phyloP scores from a whole-genome alignment of 164 flowering plant genomes.

The Piper betle region DNA sequence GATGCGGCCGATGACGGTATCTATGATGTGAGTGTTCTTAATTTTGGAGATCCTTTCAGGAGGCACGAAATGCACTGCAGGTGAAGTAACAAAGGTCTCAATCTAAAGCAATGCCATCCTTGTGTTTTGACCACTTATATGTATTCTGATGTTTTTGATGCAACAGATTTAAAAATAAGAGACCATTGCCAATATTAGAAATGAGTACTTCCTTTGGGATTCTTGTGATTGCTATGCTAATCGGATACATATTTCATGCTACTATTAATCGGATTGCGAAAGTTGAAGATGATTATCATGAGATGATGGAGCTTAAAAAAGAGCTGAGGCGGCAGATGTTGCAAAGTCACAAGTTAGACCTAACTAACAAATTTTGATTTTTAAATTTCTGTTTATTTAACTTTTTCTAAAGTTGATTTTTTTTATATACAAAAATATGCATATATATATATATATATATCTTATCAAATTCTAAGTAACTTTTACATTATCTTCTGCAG shows the following conservation, averaged over 20 bases:
- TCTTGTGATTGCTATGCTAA: slow-evolving; percentile 58
- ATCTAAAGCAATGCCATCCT: too few species aligned
- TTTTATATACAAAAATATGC: not conserved
- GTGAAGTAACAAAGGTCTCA: slow-evolving; percentile 18
- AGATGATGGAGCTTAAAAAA: slow-evolving; percentile 71
- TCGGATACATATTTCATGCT: slow-evolving; percentile 68
- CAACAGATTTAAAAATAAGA: slow-evolving; percentile 67
- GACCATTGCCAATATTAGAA: slow-evolving; percentile 69
- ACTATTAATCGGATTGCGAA: slow-evolving; percentile 62
- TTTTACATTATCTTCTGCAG: slow-evolving; percentile 24
- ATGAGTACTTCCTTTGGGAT: slow-evolving; percentile 46
- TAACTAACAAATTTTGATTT: not conserved
- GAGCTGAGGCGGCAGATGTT: slow-evolving; percentile 86
- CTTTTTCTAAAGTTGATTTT: not conserved
- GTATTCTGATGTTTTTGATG: slow-evolving; percentile 1
- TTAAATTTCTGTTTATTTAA: not conserved
- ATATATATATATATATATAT: not conserved
- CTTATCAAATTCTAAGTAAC: not conserved
- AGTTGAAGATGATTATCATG: slow-evolving; percentile 69
- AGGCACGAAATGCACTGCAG: slow-evolving; percentile 98
- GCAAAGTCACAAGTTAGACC: slow-evolving; percentile 64
- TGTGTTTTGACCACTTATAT: not conserved
- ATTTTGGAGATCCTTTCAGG: slow-evolving; percentile 89
- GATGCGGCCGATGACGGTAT: slow-evolving; percentile 31
- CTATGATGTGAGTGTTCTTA: slow-evolving; percentile 46